Evolutionary conservation across 2,329 filamentous ascomycete genomes (phyloP).

Genomic region (Phyllosticta citrichinensis): DNA sequence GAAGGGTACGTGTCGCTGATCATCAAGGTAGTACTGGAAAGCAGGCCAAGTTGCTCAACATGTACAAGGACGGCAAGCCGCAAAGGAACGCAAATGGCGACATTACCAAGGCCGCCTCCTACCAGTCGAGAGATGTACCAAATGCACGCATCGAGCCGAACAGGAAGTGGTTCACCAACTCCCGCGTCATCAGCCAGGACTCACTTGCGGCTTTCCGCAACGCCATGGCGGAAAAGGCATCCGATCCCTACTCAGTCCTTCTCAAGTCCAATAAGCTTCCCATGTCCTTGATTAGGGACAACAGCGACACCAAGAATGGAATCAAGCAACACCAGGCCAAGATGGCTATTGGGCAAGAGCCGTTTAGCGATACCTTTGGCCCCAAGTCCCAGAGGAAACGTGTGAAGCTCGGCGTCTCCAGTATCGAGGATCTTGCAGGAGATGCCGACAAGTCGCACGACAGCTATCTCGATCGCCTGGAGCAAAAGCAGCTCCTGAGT

Average conservation of each 20-base stretch:
- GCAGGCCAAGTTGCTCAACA: conserved; percentile 79
- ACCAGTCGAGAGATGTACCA: conserved; percentile 73
- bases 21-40: conserved; percentile 51
- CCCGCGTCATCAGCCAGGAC: conserved; percentile 80
- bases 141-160: conserved; percentile 88
- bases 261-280: conserved; percentile 95
- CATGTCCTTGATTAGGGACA: conserved; percentile 83
- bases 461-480: conserved; percentile 67
- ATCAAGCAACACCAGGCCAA: conserved; percentile 89
- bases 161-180: conserved; percentile 96
- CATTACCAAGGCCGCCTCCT: conserved; percentile 73
- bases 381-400: conserved; percentile 88
- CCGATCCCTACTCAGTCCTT: conserved; percentile 88
- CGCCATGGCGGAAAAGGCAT: conserved; percentile 81
- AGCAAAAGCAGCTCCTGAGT: conserved; percentile 67
- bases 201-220: conserved; percentile 78
- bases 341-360: conserved; percentile 79
- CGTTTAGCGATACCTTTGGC: conserved; percentile 83
- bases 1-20: neutral
- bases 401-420: conserved; percentile 77
- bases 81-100: conserved; percentile 74
- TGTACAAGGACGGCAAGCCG: conserved; percentile 79
- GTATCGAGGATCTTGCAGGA: conserved; percentile 70
- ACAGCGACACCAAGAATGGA: conserved; percentile 59
- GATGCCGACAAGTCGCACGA: conserved; percentile 73